phyloP scores from a whole-genome alignment of 164 flowering plant genomes.

The Santalum album region DNA sequence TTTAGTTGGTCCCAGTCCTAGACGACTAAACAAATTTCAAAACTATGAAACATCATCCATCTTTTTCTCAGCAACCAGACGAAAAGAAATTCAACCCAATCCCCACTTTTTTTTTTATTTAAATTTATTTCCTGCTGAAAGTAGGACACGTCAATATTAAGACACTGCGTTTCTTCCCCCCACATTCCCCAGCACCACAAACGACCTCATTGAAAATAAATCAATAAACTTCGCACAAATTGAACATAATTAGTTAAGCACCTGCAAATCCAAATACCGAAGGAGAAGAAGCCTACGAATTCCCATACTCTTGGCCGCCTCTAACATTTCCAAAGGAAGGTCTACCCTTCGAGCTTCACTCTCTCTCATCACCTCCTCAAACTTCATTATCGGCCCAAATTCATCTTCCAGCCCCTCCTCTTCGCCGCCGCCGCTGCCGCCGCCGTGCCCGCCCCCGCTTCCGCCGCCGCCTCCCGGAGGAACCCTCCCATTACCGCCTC shows the following conservation, averaged over 20 bases:
- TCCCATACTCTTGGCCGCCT: slow-evolving; percentile 1
- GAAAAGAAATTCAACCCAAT: neutral
- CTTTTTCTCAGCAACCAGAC: neutral
- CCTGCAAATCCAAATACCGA: slow-evolving; percentile 6
- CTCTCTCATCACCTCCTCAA: slow-evolving; percentile 3
- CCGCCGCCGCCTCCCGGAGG: slow-evolving; percentile 1
- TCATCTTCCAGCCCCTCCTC: neutral
- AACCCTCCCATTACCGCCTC: neutral
- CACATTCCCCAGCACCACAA: neutral
- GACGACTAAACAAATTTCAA: neutral
- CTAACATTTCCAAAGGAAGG: slow-evolving; percentile 4
- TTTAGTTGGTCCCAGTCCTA: no score
- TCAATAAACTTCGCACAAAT: neutral
- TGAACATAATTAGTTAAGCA: neutral
- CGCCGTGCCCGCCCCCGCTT: neutral
- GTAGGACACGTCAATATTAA: no score
- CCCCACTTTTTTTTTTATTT: neutral
- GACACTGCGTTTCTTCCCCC: neutral
- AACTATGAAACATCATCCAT: neutral
- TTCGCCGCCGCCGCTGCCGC: neutral
- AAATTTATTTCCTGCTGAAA: neutral
- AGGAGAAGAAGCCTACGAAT: slow-evolving; percentile 4
- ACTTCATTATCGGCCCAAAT: slow-evolving; percentile 5
- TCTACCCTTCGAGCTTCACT: neutral
- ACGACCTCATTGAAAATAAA: no score